These are phyloP conservation scores for Fragilaria radians DNA, from an alignment of 108 stramenopile species.

Conservation along the genomic window DNA sequence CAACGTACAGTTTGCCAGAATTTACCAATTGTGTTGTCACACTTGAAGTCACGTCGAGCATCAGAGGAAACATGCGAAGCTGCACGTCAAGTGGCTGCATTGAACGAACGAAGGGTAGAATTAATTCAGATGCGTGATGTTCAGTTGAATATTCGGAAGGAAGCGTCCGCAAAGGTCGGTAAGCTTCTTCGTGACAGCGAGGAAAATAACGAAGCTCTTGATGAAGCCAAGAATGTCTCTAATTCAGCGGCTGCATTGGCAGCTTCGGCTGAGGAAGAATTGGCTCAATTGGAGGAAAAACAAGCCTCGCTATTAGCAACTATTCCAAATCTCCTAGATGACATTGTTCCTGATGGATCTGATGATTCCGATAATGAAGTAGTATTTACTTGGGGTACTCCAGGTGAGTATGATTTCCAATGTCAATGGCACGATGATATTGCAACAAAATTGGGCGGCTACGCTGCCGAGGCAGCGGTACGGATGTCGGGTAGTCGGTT, in stretches of 20 bases:
- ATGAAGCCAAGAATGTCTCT: constrained; percentile 49
- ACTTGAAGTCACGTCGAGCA: constrained; percentile 69
- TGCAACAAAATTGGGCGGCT: constrained; percentile 76
- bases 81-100: constrained; percentile 39
- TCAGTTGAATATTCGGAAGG: constrained; percentile 63
- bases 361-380: constrained; percentile 78
- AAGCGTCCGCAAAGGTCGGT: constrained; percentile 58
- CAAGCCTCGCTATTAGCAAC: constrained; percentile 66
- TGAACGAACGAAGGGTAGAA: constrained; percentile 44
- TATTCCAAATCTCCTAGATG: constrained; percentile 92
- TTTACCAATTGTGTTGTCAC: constrained; percentile 63
- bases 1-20: constrained; percentile 52
- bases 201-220: constrained; percentile 23
- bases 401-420: constrained; percentile 49
- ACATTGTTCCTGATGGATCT: constrained; percentile 80
- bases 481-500: constrained; percentile 91
- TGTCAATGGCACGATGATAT: constrained; percentile 96
- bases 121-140: constrained; percentile 72
- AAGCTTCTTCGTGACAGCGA: constrained; percentile 38
- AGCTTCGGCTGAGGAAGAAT: constrained; percentile 31
- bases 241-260: constrained; percentile 52
- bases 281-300: constrained; percentile 62
- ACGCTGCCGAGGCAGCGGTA: constrained; percentile 81
- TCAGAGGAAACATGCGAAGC: constrained; percentile 60
- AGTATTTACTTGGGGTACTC: constrained; percentile 80